Conservation (phyloP, 2,329 filamentous ascomycete species). For the Ceratocystis lukuohia region DNA sequence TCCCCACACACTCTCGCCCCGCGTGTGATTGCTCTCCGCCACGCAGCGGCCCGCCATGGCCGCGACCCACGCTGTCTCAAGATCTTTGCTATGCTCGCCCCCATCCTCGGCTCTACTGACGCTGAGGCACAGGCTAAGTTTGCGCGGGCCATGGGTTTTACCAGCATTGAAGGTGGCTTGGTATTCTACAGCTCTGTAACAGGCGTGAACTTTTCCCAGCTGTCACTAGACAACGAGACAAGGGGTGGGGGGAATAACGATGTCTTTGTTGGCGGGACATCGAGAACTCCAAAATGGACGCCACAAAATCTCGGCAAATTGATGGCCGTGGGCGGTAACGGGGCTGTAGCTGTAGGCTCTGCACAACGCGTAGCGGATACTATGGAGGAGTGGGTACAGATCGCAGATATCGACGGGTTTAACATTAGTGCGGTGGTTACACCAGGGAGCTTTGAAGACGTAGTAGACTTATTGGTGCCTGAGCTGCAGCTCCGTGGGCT, state of each 20-base stretch:
- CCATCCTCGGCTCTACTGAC: constrained; percentile 46
- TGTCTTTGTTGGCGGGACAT: constrained; percentile 37
- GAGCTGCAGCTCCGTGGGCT: constrained; percentile 45
- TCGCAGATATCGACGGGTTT: constrained; percentile 50
- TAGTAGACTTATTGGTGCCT: constrained; percentile 49
- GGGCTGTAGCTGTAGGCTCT: constrained; percentile 25
- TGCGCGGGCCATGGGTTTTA: constrained; percentile 41
- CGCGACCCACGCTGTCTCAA: constrained; percentile 45
- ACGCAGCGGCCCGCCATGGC: constrained; percentile 35
- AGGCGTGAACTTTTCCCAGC: constrained; percentile 47
- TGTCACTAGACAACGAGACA: constrained; percentile 48
- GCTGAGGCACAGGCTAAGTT: constrained; percentile 38
- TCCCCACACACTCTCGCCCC: constrained; percentile 40
- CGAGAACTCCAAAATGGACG: constrained; percentile 27
- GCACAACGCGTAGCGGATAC: constrained; percentile 26
- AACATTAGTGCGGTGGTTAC: constrained; percentile 28
- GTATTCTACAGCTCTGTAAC: constrained; percentile 56
- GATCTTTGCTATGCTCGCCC: constrained; percentile 45
- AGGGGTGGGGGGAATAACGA: constrained; percentile 27
- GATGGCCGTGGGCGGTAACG: constrained; percentile 26
- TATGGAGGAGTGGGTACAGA: constrained; percentile 29
- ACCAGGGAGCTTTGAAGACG: constrained; percentile 52
- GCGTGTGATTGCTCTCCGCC: constrained; percentile 44
- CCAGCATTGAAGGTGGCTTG: constrained; percentile 45
- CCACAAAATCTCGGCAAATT: constrained; percentile 27